Evolutionary conservation across 2,329 filamentous ascomycete species (phyloP), one percentile per base, ranked within the genome.

Genomic region (Daldinia sp.): DNA sequence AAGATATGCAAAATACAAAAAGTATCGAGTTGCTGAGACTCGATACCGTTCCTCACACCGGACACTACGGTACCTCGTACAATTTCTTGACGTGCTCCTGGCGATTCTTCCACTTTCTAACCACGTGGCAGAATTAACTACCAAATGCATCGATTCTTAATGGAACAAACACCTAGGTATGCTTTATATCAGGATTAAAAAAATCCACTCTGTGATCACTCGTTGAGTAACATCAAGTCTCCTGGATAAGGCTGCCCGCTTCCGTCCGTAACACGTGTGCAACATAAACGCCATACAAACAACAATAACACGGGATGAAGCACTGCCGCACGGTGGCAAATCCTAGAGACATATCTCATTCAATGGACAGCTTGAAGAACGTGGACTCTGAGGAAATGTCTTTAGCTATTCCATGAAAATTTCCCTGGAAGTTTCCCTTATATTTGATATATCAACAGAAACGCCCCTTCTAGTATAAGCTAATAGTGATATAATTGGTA

Each of bases 1-100:
- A 85, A 85, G 71, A 86, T 91, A 57, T 87, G 82, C 76, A 76
- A 75, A 67, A 81, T 85, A 69, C 79, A 74, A 33, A 77, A 65
- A 44, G 57, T 56, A 37, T 65, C 46, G 6, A 35, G 44, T 23
- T 15, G n/a, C 28, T 33, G 26, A 44, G 26, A 50, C 37, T 28
- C 4, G 15, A 44, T 39, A 18, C 39, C 15, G 9, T 28, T 33
- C 18, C 20, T 28, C 20, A 5, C 4, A 39, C 12, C 13, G 20
- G 20, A 23, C 20, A 39, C n/a, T 42, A 20, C 5, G 6, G 7
- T 18, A 20, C 15, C 41, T 42, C 15, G 13, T 15, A 42, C n/a
- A 42, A 42, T 42, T 20, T 42, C 18, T 42, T 20, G 18, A 26
- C 23, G 3, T 12, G 13, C 44, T 13, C 23, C 9, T 26, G 12